Evolutionary conservation across 345 rosid species (phyloP).

Genomic region (Atalantia buxifolia): DNA sequence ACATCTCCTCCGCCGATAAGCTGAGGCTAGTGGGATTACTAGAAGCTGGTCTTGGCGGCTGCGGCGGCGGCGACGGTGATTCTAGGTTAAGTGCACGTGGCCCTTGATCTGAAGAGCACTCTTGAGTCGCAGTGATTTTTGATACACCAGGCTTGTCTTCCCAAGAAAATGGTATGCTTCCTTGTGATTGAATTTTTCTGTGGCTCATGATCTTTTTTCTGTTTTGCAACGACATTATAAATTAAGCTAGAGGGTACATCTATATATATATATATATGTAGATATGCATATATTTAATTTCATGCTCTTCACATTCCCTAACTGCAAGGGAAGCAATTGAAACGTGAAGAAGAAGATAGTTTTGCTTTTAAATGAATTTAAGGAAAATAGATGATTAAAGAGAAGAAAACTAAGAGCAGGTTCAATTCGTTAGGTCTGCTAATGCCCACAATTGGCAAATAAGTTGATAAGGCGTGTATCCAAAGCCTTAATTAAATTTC

Average conservation of each 20-base stretch:
- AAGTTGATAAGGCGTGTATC: background rate
- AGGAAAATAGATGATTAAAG: conserved; percentile 15
- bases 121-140: conserved; percentile 23
- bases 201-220: conserved; percentile 20
- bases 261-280: no score
- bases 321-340: conserved; percentile 34
- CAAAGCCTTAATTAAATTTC: background rate
- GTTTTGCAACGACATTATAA: background rate
- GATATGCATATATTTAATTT: background rate
- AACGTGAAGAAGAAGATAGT: conserved; percentile 31
- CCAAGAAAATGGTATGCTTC: conserved; percentile 73
- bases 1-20: background rate
- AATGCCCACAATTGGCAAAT: background rate
- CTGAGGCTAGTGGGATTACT: background rate
- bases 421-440: background rate
- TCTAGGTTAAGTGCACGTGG: conserved; percentile 7
- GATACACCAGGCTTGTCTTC: conserved; percentile 65
- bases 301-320: conserved; percentile 33
- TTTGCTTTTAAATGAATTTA: conserved; percentile 11
- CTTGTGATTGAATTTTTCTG: conserved; percentile 46
- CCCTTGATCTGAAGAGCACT: conserved; percentile 14
- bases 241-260: background rate
- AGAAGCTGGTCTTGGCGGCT: background rate
- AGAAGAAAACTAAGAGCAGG: conserved; percentile 4
- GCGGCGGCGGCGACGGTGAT: background rate